A percentile compares a stretch with the other conserved stretches of the same genome.
phyloP scores from a whole-genome alignment of 2,329 filamentous ascomycete species.

The Neurospora sp. region DNA sequence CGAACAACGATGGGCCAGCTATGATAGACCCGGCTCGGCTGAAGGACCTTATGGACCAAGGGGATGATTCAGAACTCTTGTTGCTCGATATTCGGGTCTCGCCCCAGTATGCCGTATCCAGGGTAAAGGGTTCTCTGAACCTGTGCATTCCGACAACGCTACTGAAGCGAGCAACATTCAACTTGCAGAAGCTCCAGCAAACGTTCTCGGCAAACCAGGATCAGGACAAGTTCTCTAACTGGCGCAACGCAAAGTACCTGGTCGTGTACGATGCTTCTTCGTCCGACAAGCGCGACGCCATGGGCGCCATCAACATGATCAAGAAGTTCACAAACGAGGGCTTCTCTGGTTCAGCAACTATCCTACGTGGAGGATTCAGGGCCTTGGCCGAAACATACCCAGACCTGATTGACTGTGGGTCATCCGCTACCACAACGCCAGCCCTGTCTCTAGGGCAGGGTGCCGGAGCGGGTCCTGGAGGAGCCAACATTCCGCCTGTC shows the following conservation, averaged over 20 bases:
- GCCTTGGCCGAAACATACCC: conserved; percentile 62
- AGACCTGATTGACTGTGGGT: conserved; percentile 45
- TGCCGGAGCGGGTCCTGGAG: conserved; percentile 30
- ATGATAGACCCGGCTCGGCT: conserved; percentile 47
- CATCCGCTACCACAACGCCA: conserved; percentile 23
- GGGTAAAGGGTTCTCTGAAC: conserved; percentile 74
- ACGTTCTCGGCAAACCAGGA: conserved; percentile 69
- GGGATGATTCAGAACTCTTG: conserved; percentile 39
- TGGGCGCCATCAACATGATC: conserved; percentile 72
- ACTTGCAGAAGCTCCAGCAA: conserved; percentile 74
- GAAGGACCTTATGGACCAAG: conserved; percentile 41
- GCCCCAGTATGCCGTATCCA: conserved; percentile 66
- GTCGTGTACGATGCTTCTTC: conserved; percentile 81
- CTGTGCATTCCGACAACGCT: conserved; percentile 92
- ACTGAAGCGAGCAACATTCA: conserved; percentile 82
- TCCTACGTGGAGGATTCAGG: conserved; percentile 74
- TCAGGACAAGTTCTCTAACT: conserved; percentile 62
- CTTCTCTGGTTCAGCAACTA: conserved; percentile 61
- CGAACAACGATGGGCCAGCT: conserved; percentile 33
- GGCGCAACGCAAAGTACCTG: conserved; percentile 65
- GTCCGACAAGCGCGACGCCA: conserved; percentile 67
- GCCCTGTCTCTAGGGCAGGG: conserved; percentile 39
- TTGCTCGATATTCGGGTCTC: conserved; percentile 80
- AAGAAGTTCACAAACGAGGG: conserved; percentile 87
- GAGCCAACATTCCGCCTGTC: conserved; percentile 54